Percentiles rank a stretch among this genome's conserved stretches.
These are phyloP conservation scores for Pythium brachiatum DNA, from an alignment of 352 stramenopile genomes.

Conservation along the genomic window DNA sequence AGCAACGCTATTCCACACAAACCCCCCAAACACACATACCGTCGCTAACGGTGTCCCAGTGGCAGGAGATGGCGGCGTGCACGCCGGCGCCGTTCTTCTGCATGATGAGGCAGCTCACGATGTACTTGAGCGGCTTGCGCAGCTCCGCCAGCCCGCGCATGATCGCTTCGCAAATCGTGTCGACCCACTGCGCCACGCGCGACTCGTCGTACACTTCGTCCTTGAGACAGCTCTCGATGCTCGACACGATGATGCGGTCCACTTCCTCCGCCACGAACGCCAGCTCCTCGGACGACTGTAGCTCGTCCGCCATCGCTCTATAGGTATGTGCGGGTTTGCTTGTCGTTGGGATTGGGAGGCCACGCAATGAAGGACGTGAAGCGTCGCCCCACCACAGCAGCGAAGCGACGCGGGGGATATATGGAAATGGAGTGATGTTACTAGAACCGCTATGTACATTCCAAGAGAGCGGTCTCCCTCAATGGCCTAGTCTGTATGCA, in stretches of 20 bases:
- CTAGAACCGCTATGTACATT: no score
- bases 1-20: no score
- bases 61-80: conserved; percentile 85
- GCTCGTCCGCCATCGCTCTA: conserved; percentile 68
- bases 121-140: conserved; percentile 92
- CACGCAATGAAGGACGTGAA: not conserved
- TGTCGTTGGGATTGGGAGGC: not conserved
- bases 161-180: conserved; percentile 88
- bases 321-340: not conserved
- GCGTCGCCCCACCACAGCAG: not conserved
- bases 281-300: conserved; percentile 87
- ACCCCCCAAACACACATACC: conserved; percentile 63
- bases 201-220: conserved; percentile 86
- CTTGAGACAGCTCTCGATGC: conserved; percentile 83
- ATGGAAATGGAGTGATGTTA: not conserved
- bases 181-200: conserved; percentile 87
- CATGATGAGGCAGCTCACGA: conserved; percentile 91
- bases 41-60: conserved; percentile 90
- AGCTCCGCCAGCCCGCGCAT: conserved; percentile 86
- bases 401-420: not conserved
- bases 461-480: no score
- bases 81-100: conserved; percentile 93
- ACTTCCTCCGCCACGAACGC: conserved; percentile 91
- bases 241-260: conserved; percentile 82
- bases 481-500: conserved; percentile 37